Percentiles rank a stretch among this genome's conserved stretches.
These are phyloP conservation scores for Suillus hirtellus DNA, from an alignment of 768 basidiomycete genomes.

Conservation along the genomic window DNA sequence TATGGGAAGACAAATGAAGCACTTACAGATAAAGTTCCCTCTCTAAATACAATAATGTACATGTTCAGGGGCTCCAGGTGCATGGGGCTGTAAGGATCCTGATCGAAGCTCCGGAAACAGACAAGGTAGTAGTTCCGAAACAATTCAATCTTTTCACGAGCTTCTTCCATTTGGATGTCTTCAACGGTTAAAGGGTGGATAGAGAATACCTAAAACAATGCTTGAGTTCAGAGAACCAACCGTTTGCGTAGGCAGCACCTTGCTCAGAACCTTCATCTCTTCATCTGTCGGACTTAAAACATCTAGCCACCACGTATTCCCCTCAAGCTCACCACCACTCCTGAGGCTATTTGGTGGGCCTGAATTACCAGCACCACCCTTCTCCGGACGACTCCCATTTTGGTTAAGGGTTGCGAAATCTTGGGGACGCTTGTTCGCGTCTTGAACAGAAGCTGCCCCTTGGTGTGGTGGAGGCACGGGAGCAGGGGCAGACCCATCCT, in stretches of 20 bases:
- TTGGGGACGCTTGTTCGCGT: not conserved
- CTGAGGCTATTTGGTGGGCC: slow-evolving; percentile 23
- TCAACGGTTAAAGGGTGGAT: slow-evolving; percentile 99
- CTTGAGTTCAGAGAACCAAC: slow-evolving; percentile 8
- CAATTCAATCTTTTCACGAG: slow-evolving; percentile 98
- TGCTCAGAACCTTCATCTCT: slow-evolving; percentile 96
- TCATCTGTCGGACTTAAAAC: slow-evolving; percentile 92
- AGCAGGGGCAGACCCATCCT: slow-evolving; percentile 14
- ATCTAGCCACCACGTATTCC: slow-evolving; percentile 97
- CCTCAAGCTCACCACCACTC: slow-evolving; percentile 52
- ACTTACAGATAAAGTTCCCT: slow-evolving; percentile 90
- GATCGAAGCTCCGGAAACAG: slow-evolving; percentile 98
- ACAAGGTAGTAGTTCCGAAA: slow-evolving; percentile 99
- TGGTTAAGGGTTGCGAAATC: slow-evolving; percentile 12
- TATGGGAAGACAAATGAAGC: not conserved
- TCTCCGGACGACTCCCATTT: slow-evolving; percentile 25
- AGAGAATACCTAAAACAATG: slow-evolving; percentile 72
- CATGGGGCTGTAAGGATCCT: slow-evolving; percentile 96
- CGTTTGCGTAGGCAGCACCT: slow-evolving; percentile 47
- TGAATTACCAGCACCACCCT: slow-evolving; percentile 13
- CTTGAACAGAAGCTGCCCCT: not conserved
- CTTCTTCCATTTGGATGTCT: slow-evolving; percentile 99
- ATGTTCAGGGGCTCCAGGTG: slow-evolving; percentile 98
- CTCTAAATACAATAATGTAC: slow-evolving; percentile 99
- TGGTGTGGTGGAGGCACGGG: slow-evolving; percentile 6